These are phyloP conservation scores for Dactylella cylindrospora DNA, from an alignment of 2,329 filamentous ascomycete genomes.

Conservation along the genomic window DNA sequence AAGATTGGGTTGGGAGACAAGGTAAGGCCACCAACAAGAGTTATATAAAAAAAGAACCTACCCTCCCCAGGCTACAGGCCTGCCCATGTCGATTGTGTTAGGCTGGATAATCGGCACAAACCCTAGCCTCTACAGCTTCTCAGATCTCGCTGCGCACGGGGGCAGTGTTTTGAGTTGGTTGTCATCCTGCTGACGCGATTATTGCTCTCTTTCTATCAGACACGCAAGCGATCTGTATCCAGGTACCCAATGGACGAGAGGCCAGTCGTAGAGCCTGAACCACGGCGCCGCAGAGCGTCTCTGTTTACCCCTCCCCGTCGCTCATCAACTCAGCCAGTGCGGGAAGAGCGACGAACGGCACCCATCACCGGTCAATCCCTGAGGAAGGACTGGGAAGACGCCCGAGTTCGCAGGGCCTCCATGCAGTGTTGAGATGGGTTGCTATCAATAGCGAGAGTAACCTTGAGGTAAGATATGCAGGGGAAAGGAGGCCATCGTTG, in stretches of 20 bases:
- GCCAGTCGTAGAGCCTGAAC: constrained; percentile 8
- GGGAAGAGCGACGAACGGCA: constrained; percentile 1
- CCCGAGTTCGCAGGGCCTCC: constrained; percentile 13
- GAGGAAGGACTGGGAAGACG: constrained; percentile 7
- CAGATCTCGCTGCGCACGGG: too few species aligned
- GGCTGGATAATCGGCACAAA: too few species aligned
- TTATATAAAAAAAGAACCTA: not conserved
- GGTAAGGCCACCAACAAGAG: not conserved
- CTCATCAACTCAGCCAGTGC: constrained; percentile 1
- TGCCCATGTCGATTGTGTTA: too few species aligned
- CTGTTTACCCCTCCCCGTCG: constrained; percentile 9
- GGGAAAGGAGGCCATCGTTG: too few species aligned
- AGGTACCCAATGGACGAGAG: not conserved
- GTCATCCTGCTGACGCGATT: too few species aligned
- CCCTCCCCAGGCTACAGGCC: not conserved
- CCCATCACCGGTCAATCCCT: constrained; percentile 8
- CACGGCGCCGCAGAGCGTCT: not conserved
- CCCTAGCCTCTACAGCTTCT: too few species aligned
- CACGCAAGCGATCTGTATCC: constrained; percentile 2
- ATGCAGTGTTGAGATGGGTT: constrained; percentile 35
- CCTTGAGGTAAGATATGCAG: too few species aligned
- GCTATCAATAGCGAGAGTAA: too few species aligned
- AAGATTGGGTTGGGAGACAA: constrained; percentile 13
- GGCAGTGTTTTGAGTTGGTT: too few species aligned
- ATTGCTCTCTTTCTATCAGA: too few species aligned